Evolutionary conservation across 2,329 filamentous ascomycete species (phyloP).

Genomic region (Bertia moriformis): DNA sequence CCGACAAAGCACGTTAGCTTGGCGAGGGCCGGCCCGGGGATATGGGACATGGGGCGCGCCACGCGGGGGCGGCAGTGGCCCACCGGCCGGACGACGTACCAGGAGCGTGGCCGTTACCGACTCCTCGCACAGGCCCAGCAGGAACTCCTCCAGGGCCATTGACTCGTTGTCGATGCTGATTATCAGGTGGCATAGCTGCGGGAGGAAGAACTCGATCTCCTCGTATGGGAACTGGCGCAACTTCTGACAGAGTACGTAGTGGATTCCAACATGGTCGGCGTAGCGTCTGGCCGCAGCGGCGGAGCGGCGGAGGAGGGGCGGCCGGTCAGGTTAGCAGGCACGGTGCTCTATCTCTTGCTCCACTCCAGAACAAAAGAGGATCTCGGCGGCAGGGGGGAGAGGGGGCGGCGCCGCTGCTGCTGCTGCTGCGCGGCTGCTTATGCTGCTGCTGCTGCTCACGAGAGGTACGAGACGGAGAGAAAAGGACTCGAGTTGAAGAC

Average conservation of each 20-base stretch:
- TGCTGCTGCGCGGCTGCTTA: no score
- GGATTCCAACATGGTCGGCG: constrained; percentile 77
- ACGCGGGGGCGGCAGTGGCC: no score
- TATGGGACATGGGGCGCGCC: no score
- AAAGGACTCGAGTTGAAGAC: constrained; percentile 87
- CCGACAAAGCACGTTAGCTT: constrained; percentile 3
- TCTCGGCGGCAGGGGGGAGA: constrained; percentile 7
- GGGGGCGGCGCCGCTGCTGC: constrained; percentile 5
- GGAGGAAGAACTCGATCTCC: constrained; percentile 85
- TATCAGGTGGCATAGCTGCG: constrained; percentile 74
- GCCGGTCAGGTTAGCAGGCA: constrained; percentile 9
- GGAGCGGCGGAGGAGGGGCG: constrained; percentile 2
- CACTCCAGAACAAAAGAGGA: constrained; percentile 1
- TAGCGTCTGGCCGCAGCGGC: constrained; percentile 46
- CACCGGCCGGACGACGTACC: constrained; percentile 33
- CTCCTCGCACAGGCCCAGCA: constrained; percentile 74
- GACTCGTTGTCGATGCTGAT: constrained; percentile 83
- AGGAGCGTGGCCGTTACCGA: constrained; percentile 72
- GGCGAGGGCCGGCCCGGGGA: no score
- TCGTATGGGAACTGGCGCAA: constrained; percentile 78
- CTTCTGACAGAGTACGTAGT: constrained; percentile 80
- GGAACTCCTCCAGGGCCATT: constrained; percentile 78
- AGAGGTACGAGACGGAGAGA: constrained; percentile 75
- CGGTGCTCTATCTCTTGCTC: constrained; percentile 5
- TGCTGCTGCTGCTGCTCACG: constrained; percentile 48